A percentile compares a stretch with the other conserved stretches of the same genome.
Evolutionary conservation across 2,329 filamentous ascomycete genomes (phyloP).

Genomic region (Aspergillus sp.): DNA sequence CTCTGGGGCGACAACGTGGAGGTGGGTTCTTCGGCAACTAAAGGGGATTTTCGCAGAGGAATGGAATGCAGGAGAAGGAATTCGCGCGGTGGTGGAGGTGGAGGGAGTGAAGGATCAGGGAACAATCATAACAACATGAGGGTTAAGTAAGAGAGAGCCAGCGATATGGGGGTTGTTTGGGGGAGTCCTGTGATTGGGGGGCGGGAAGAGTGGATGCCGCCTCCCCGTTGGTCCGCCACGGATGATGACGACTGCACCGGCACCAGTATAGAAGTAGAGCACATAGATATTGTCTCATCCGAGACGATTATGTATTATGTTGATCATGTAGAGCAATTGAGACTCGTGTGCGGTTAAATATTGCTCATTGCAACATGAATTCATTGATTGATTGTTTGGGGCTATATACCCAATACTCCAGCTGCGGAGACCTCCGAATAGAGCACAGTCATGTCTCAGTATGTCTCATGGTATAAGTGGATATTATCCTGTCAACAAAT

Average conservation of each 20-base stretch:
- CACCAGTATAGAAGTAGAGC: background rate
- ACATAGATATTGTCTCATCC: no score
- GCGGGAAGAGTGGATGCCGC: background rate
- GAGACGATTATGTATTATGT: no score
- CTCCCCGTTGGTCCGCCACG: background rate
- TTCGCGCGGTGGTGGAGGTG: background rate
- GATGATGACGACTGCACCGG: conserved; percentile 1
- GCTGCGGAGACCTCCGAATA: background rate
- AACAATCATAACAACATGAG: background rate
- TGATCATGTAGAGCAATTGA: no score
- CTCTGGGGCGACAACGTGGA: background rate
- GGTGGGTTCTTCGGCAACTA: background rate
- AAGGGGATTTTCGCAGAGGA: no score
- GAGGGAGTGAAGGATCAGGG: background rate
- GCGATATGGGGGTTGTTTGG: no score
- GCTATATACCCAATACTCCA: no score
- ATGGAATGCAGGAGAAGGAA: background rate
- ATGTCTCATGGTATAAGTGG: no score
- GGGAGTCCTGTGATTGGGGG: background rate
- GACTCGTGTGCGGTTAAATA: background rate
- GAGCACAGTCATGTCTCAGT: no score
- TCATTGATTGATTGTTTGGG: no score
- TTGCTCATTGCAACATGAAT: no score
- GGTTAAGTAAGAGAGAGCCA: background rate
- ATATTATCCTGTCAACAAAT: no score